Evolutionary conservation across 2,329 filamentous ascomycete genomes (phyloP).

Genomic region (Alternaria gaisen): DNA sequence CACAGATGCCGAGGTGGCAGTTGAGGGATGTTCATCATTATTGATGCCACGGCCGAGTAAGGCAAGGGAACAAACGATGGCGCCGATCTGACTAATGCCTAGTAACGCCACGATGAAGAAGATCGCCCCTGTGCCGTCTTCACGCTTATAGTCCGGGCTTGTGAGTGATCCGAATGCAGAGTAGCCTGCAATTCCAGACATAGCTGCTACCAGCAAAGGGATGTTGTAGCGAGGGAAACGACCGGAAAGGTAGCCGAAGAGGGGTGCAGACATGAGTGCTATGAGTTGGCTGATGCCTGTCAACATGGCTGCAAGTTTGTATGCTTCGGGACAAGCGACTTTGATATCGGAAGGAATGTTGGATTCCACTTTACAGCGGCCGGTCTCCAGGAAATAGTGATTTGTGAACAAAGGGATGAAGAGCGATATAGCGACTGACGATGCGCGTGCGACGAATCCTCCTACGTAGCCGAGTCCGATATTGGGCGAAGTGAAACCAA

Average conservation of each 20-base stretch:
- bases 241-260: slow-evolving; percentile 87
- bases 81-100: slow-evolving; percentile 92
- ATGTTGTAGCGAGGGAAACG: slow-evolving; percentile 71
- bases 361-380: slow-evolving; percentile 71
- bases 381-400: slow-evolving; percentile 83
- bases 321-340: slow-evolving; percentile 83
- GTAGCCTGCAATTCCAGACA: slow-evolving; percentile 82
- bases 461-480: slow-evolving; percentile 91
- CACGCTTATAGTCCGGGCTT: slow-evolving; percentile 77
- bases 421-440: slow-evolving; percentile 91
- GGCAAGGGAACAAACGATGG: slow-evolving; percentile 94
- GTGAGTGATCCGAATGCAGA: slow-evolving; percentile 75
- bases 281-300: slow-evolving; percentile 89
- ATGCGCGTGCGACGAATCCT: slow-evolving; percentile 93
- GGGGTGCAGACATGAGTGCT: slow-evolving; percentile 82
- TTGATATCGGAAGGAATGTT: slow-evolving; percentile 71
- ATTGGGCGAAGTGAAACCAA: slow-evolving; percentile 77
- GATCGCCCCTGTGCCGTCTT: slow-evolving; percentile 73
- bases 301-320: slow-evolving; percentile 84
- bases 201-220: slow-evolving; percentile 75
- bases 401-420: slow-evolving; percentile 96
- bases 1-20: slow-evolving; percentile 7
- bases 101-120: slow-evolving; percentile 82
- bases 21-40: slow-evolving; percentile 47
- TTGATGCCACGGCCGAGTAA: slow-evolving; percentile 84